phyloP scores from a whole-genome alignment of 2,329 filamentous ascomycete species.

The Ceratocystis huliohia region DNA sequence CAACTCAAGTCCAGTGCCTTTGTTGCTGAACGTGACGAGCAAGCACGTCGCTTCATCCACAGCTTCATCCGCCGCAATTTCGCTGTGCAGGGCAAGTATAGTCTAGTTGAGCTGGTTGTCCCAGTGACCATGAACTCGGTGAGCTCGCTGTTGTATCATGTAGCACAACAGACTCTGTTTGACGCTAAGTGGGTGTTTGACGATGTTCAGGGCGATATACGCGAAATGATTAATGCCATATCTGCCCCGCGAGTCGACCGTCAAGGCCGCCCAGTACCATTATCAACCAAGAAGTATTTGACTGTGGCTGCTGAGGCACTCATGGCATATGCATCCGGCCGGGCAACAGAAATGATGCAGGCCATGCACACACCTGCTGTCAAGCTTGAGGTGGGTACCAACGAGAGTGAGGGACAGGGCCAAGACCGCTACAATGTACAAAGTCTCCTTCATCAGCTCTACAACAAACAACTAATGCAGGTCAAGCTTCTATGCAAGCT shows the following conservation, averaged over 20 bases:
- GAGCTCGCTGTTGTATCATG: constrained; percentile 25
- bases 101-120: constrained; percentile 23
- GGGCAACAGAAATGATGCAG: constrained; percentile 13
- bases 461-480: constrained; percentile 7
- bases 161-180: constrained; percentile 26
- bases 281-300: constrained; percentile 14
- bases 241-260: constrained; percentile 1
- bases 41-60: constrained; percentile 27
- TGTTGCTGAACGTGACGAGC: constrained; percentile 28
- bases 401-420: no score
- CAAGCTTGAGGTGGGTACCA: not conserved
- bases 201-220: constrained; percentile 17
- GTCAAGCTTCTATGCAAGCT: constrained; percentile 14
- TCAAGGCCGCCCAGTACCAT: not conserved
- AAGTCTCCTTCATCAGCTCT: constrained; percentile 7
- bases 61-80: constrained; percentile 28
- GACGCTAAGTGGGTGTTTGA: constrained; percentile 26
- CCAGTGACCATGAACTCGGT: constrained; percentile 25
- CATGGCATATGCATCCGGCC: constrained; percentile 16
- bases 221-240: constrained; percentile 15
- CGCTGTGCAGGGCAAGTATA: constrained; percentile 24
- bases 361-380: constrained; percentile 13
- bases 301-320: constrained; percentile 13
- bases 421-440: not conserved
- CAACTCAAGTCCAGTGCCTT: constrained; percentile 29